Evolutionary conservation across 345 rosid genomes (phyloP).

Genomic region (Anastatica hierochuntica): DNA sequence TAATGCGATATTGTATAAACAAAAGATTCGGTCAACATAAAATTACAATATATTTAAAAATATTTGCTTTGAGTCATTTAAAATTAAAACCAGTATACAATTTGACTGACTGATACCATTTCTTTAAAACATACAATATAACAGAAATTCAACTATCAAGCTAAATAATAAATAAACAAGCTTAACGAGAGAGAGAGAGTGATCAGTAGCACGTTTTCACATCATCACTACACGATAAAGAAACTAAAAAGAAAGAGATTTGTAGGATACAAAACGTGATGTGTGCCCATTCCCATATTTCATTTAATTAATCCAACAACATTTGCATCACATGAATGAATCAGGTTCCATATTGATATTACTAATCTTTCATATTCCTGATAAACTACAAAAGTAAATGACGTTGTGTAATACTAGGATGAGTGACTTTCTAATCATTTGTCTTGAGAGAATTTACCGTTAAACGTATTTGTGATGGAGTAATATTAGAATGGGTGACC

Average conservation of each 20-base stretch:
- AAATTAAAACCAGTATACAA: neutral
- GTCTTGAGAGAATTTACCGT: no score
- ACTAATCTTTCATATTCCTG: neutral
- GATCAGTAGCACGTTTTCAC: slow-evolving; percentile 8
- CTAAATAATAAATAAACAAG: no score
- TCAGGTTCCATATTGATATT: neutral
- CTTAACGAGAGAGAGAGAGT: neutral
- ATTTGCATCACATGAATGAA: neutral
- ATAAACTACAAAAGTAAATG: no score
- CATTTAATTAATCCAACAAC: neutral
- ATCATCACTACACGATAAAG: slow-evolving; percentile 4
- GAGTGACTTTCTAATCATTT: no score
- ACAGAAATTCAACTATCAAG: no score
- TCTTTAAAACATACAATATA: no score
- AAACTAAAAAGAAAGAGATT: neutral
- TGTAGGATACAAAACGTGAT: neutral
- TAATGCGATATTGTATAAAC: neutral
- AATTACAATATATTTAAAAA: neutral
- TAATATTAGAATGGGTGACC: no score
- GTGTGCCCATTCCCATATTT: slow-evolving; percentile 4
- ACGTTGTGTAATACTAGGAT: no score
- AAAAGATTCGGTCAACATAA: slow-evolving; percentile 7
- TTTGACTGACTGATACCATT: neutral
- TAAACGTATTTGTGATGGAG: no score
- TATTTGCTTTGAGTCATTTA: neutral